A percentile compares a stretch with the other conserved stretches of the same genome.
Evolutionary conservation across 306 rosid species (phyloP).

Genomic region (Fagus crenata): DNA sequence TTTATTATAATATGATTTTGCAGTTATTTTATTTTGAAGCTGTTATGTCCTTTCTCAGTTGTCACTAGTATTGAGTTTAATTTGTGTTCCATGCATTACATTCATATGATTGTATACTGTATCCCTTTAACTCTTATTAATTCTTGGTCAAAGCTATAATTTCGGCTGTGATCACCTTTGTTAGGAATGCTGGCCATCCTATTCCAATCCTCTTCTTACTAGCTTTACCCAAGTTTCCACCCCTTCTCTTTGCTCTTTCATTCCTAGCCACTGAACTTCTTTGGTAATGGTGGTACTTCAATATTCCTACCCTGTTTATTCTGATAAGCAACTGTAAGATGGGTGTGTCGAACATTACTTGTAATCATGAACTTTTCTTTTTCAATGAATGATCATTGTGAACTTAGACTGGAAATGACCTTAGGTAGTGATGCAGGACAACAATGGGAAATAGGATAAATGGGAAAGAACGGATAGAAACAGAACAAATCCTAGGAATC

Average conservation of each 20-base stretch:
- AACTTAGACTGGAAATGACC: too few species aligned
- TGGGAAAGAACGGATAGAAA: too few species aligned
- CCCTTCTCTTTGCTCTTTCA: background rate
- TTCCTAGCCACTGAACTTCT: background rate
- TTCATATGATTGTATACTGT: background rate
- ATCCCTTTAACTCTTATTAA: background rate
- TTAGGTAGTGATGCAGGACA: too few species aligned
- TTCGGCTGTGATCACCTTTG: background rate
- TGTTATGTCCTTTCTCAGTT: background rate
- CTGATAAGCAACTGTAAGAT: background rate
- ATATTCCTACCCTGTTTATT: background rate
- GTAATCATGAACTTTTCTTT: too few species aligned
- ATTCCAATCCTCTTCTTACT: background rate
- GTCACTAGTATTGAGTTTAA: background rate
- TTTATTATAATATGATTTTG: slow-evolving; percentile 13
- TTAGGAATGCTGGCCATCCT: background rate
- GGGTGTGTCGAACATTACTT: background rate
- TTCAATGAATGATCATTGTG: too few species aligned
- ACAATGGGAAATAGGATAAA: too few species aligned
- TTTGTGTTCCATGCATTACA: background rate
- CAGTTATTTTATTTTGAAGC: background rate
- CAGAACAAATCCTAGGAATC: too few species aligned
- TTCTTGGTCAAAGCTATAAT: background rate
- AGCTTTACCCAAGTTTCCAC: background rate
- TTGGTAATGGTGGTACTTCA: too few species aligned